Evolutionary conservation across 2,329 filamentous ascomycete species (phyloP), one percentile per base, ranked within the genome.

Genomic region (Colletotrichum sp.): DNA sequence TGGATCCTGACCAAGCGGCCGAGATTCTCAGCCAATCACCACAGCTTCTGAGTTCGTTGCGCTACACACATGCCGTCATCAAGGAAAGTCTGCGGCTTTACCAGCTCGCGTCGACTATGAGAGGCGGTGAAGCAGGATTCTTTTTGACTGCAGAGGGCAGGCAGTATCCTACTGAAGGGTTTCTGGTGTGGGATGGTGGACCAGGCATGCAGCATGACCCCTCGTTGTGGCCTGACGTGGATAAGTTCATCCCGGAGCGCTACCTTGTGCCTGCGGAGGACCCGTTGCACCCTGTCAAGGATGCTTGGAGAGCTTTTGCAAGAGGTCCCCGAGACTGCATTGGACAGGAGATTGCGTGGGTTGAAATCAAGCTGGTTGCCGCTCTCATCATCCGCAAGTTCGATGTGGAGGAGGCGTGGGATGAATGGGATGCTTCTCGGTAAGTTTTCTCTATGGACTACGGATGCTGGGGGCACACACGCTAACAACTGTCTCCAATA

Each of bases 281-380:
- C 15, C 77, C 70, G 34, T 44, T 79, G 29, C 65, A 77, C 25
- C 75, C 77, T 8, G 39, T 72, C 2, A 77, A 77, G 32, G 85
- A 87, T 71, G 89, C 89, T 0, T 92, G 86, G 86, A 83, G 88
- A 8, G 86, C 89, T 0, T 93, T 92, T 79, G 87, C 88, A 61
- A 84, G 88, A 25, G 90, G 90, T 0, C 87, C 88, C 5, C 81
- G 91, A 12, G 89, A 88, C 59, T 93, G 91, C 76, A 88, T 92
- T 39, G 91, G 90, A 0, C 88, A 92, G 81, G 87, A 90, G 77
- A 82, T 92, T 36, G 90, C 89, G 3, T 86, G 89, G 83, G 84
- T 89, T 22, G 90, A 92, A 80, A 82, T 89, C 15, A 87, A 87
- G 72, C 82, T 89, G 36, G 64, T 68, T 22, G 36, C 44, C 2